These are phyloP conservation scores for Phytophthora niederhauseri DNA, from an alignment of 352 stramenopile species.

Conservation along the genomic window DNA sequence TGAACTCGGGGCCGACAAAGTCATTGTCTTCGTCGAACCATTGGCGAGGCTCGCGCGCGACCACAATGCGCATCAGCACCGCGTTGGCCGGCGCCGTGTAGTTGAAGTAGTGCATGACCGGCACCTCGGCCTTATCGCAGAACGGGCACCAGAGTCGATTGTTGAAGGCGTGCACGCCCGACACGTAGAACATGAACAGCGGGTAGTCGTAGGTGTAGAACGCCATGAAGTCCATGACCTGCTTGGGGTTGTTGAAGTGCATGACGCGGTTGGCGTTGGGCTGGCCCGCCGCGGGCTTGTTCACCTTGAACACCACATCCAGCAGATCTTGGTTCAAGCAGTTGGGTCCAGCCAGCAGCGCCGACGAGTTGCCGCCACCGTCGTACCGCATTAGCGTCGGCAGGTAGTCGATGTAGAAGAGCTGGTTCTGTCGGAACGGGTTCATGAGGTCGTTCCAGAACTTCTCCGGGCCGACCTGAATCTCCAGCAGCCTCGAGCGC, in stretches of 20 bases:
- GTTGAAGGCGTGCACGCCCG: constrained; percentile 74
- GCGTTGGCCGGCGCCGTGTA: constrained; percentile 60
- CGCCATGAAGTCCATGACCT: constrained; percentile 58
- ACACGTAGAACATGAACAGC: constrained; percentile 81
- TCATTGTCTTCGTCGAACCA: constrained; percentile 85
- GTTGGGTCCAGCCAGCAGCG: constrained; percentile 75
- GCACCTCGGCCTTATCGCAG: constrained; percentile 77
- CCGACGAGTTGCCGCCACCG: constrained; percentile 69
- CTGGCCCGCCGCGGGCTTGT: constrained; percentile 36
- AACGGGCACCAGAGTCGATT: constrained; percentile 84
- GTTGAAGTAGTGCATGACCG: constrained; percentile 81
- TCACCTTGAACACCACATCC: constrained; percentile 71
- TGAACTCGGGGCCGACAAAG: constrained; percentile 67
- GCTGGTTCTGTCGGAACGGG: constrained; percentile 75
- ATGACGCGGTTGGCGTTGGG: constrained; percentile 61
- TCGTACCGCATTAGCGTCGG: constrained; percentile 83
- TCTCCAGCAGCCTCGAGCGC: constrained; percentile 70
- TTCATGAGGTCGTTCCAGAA: constrained; percentile 83
- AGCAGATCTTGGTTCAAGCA: constrained; percentile 65
- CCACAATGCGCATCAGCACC: constrained; percentile 61
- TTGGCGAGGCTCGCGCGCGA: constrained; percentile 57
- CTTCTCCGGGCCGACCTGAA: constrained; percentile 56
- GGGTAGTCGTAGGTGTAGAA: constrained; percentile 75
- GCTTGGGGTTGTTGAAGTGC: constrained; percentile 40
- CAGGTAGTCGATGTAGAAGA: constrained; percentile 87